A percentile compares a stretch with the other conserved stretches of the same genome.
phyloP scores from a whole-genome alignment of 805 yeast genomes.

The Myxozyma lipomycoides region DNA sequence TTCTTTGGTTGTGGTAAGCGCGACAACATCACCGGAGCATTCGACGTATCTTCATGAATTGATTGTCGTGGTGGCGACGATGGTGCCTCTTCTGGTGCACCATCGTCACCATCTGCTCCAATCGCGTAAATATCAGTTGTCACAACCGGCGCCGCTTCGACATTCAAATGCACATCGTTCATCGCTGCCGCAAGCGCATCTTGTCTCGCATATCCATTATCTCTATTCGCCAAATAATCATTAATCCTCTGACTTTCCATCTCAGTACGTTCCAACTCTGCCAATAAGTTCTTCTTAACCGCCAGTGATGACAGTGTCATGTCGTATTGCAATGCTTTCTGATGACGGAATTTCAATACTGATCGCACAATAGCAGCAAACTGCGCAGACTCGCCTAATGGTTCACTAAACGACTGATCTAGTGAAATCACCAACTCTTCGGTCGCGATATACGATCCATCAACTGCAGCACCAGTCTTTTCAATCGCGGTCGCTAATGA shows the following conservation, averaged over 20 bases:
- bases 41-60: not conserved
- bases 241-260: slow-evolving; percentile 45
- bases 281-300: slow-evolving; percentile 38
- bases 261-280: slow-evolving; percentile 43
- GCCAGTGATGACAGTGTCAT: slow-evolving; percentile 42
- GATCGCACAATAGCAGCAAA: slow-evolving; percentile 54
- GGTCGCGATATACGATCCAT: slow-evolving; percentile 52
- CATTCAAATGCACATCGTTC: not conserved
- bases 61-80: not conserved
- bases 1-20: slow-evolving; percentile 31
- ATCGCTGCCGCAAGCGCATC: slow-evolving; percentile 1
- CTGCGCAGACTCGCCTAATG: slow-evolving; percentile 67
- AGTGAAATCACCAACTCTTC: slow-evolving; percentile 51
- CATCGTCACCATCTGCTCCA: not conserved
- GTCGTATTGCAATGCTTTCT: slow-evolving; percentile 53
- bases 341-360: slow-evolving; percentile 57
- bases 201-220: not conserved
- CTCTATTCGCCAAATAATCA: slow-evolving; percentile 23
- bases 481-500: slow-evolving; percentile 58
- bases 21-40: slow-evolving; percentile 10
- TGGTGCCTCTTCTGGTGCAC: not conserved
- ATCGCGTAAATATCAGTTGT: not conserved
- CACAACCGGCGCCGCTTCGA: not conserved
- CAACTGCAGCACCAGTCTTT: slow-evolving; percentile 80
- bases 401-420: slow-evolving; percentile 60